Evolutionary conservation across 768 basidiomycete species (phyloP).

Genomic region (Dacryopinax spathularia): DNA sequence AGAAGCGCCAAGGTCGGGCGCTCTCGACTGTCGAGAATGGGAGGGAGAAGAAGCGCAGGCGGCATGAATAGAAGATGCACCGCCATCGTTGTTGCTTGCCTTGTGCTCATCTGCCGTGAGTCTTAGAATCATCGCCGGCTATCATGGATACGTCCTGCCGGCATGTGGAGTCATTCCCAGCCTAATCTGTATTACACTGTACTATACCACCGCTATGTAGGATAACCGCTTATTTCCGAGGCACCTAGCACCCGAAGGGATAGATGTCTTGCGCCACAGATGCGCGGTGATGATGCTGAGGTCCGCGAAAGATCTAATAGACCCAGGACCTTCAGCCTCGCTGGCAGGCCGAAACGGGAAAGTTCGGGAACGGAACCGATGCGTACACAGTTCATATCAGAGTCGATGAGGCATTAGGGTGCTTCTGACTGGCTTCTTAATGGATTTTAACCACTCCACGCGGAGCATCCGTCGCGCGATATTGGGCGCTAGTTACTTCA

Average conservation of each 20-base stretch:
- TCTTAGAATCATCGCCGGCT: neutral
- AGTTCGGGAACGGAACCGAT: neutral
- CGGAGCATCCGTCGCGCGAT: neutral
- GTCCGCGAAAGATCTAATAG: too few relatives aligned
- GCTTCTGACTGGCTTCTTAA: neutral
- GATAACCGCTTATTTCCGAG: neutral
- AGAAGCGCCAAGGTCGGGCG: constrained; percentile 39
- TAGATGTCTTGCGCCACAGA: neutral
- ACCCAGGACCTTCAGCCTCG: neutral
- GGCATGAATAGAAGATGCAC: constrained; percentile 9
- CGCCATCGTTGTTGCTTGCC: neutral
- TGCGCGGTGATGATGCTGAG: neutral
- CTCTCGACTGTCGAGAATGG: constrained; percentile 14
- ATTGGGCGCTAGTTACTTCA: neutral
- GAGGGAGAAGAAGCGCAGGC: constrained; percentile 23
- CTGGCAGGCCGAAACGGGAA: neutral
- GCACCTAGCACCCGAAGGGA: neutral
- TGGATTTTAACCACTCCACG: neutral
- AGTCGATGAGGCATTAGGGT: neutral
- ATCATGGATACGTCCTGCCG: too few relatives aligned
- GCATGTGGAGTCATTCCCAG: neutral
- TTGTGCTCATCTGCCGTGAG: neutral
- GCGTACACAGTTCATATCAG: neutral
- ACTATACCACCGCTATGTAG: neutral
- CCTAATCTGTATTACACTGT: neutral